These are phyloP conservation scores for Neonothopanus nambi DNA, from an alignment of 1,284 basidiomycete genomes.

Conservation along the genomic window DNA sequence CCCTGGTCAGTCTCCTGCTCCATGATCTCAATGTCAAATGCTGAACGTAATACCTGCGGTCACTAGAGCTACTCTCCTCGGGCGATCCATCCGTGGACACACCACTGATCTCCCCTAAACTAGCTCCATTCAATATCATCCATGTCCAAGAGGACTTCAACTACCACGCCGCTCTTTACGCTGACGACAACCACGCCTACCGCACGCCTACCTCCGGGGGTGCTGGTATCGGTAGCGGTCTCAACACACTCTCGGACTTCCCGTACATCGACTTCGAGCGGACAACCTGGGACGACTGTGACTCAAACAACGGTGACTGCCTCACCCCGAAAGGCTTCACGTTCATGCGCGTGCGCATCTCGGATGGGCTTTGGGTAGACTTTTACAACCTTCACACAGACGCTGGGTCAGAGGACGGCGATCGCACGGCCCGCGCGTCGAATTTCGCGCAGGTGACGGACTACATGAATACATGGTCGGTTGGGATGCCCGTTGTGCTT, in stretches of 20 bases:
- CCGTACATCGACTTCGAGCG: slow-evolving; percentile 34
- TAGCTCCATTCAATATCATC: slow-evolving; percentile 34
- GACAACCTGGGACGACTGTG: slow-evolving; percentile 35
- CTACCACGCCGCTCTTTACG: slow-evolving; percentile 37
- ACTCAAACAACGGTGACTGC: slow-evolving; percentile 34
- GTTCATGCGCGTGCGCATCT: slow-evolving; percentile 31
- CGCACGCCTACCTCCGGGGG: slow-evolving; percentile 39
- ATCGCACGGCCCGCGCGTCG: slow-evolving; percentile 31
- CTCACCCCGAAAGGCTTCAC: slow-evolving; percentile 42
- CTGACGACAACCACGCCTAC: slow-evolving; percentile 33
- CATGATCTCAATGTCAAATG: neutral
- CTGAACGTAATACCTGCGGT: neutral
- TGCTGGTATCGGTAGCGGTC: slow-evolving; percentile 34
- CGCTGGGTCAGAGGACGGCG: slow-evolving; percentile 33
- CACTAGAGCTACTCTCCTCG: slow-evolving; percentile 32
- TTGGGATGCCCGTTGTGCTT: slow-evolving; percentile 35
- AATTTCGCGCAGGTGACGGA: slow-evolving; percentile 35
- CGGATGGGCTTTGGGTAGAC: slow-evolving; percentile 35
- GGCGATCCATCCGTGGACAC: slow-evolving; percentile 32
- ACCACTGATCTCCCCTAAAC: slow-evolving; percentile 31
- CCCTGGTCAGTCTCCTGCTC: slow-evolving; percentile 24
- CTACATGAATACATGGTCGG: slow-evolving; percentile 30
- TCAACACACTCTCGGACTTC: slow-evolving; percentile 40
- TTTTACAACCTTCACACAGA: slow-evolving; percentile 40
- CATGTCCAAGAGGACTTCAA: slow-evolving; percentile 44